A percentile compares a stretch with the other conserved stretches of the same genome.
Conservation (phyloP, 306 rosid genomes). For the Gynostemma pentaphyllum region DNA sequence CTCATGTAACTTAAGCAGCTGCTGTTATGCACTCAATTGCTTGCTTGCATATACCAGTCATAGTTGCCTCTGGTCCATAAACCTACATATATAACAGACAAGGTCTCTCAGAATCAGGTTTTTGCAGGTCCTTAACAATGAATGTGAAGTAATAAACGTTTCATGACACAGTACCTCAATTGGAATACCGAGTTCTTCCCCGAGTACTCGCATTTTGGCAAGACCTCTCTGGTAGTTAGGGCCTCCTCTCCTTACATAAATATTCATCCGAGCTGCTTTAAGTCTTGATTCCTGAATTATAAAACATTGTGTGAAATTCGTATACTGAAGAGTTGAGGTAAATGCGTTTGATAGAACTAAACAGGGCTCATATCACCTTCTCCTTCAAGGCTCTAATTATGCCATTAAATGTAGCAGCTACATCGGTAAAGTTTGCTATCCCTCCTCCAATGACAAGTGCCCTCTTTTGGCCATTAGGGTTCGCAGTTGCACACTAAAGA, state of each 20-base stretch:
- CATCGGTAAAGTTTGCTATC: constrained; percentile 94
- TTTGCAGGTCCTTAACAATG: background rate
- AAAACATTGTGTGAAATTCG: background rate
- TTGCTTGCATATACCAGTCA: constrained; percentile 97
- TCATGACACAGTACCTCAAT: constrained; percentile 47
- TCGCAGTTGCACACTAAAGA: constrained; percentile 78
- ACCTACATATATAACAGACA: constrained; percentile 36
- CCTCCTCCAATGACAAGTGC: constrained; percentile 98
- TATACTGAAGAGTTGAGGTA: background rate
- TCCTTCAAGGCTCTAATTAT: constrained; percentile 88
- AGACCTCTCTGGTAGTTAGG: constrained; percentile 98
- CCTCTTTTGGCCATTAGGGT: constrained; percentile 79
- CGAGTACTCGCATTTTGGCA: constrained; percentile 76
- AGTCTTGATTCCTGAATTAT: constrained; percentile 63
- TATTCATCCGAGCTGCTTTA: constrained; percentile 75
- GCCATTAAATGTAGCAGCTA: constrained; percentile 92
- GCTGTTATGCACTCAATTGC: constrained; percentile 83
- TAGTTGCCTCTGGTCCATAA: constrained; percentile 94
- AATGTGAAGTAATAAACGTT: background rate
- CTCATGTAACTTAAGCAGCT: constrained; percentile 40
- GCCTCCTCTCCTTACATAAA: constrained; percentile 94
- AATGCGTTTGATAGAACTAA: background rate
- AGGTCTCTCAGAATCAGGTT: background rate
- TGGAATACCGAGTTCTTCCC: constrained; percentile 82
- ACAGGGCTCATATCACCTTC: constrained; percentile 42